Evolutionary conservation across 1,284 basidiomycete species (phyloP).

Genomic region (Rhodotorula sp.): DNA sequence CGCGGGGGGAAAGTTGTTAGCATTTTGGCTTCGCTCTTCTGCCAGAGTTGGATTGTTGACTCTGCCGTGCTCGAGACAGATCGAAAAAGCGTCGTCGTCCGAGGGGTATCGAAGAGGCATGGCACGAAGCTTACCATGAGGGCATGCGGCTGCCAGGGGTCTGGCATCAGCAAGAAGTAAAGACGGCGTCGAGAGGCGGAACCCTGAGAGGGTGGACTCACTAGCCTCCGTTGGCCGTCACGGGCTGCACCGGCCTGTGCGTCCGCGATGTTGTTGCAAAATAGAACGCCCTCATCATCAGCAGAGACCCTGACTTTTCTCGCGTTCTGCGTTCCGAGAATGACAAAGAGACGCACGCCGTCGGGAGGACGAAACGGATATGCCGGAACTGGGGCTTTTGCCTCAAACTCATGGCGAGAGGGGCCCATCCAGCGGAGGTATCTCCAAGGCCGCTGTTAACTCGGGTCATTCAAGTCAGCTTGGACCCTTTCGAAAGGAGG

Average conservation of each 20-base stretch:
- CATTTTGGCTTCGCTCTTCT: too few species aligned
- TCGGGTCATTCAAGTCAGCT: background rate
- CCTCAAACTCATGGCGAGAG: conserved; percentile 34
- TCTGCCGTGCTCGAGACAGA: background rate
- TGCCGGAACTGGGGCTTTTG: conserved; percentile 27
- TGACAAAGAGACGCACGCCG: conserved; percentile 56
- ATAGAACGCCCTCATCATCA: too few species aligned
- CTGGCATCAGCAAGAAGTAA: too few species aligned
- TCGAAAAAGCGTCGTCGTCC: too few species aligned
- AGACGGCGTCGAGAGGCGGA: too few species aligned
- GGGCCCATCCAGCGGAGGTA: conserved; percentile 33
- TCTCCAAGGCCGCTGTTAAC: conserved; percentile 37
- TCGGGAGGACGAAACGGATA: conserved; percentile 61
- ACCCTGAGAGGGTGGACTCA: conserved; percentile 2
- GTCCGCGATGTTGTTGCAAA: too few species aligned
- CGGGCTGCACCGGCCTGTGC: conserved; percentile 54
- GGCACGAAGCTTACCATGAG: conserved; percentile 57
- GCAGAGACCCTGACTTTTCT: too few species aligned
- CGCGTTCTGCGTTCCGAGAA: too few species aligned
- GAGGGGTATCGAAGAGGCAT: background rate
- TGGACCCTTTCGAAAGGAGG: background rate
- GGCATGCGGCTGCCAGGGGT: conserved; percentile 55
- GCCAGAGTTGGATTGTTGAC: background rate
- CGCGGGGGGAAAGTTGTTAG: too few species aligned
- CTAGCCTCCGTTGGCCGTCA: conserved; percentile 62